Conservation (phyloP, 257 asterid genomes). For the Echium plantagineum region DNA sequence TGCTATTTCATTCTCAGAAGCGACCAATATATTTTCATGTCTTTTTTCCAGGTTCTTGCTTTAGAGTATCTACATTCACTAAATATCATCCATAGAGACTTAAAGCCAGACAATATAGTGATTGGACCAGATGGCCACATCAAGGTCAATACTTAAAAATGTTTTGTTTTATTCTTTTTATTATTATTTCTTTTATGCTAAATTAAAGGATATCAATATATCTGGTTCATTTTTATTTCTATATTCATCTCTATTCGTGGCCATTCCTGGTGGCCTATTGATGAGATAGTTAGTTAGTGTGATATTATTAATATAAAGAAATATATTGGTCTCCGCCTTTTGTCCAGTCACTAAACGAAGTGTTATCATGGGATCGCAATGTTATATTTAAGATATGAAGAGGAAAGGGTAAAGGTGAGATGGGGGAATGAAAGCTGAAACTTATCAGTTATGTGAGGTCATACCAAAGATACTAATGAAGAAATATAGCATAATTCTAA, state of each 20-base stretch:
- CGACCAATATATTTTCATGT: constrained; percentile 13
- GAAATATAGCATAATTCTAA: no score
- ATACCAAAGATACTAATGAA: not conserved
- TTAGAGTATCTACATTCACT: constrained; percentile 91
- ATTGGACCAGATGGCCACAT: constrained; percentile 97
- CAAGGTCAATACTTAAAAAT: constrained; percentile 52
- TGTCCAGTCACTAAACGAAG: no score
- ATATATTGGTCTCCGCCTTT: no score
- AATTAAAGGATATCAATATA: no score
- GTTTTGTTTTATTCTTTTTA: not conserved
- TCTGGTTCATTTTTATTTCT: no score
- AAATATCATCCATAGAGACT: constrained; percentile 85
- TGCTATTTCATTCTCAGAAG: constrained; percentile 11
- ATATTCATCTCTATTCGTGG: no score
- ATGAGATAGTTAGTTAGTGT: no score
- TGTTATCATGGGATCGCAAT: not conserved
- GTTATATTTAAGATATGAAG: not conserved
- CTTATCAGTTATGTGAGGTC: not conserved
- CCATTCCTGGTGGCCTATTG: no score
- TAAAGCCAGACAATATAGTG: constrained; percentile 96
- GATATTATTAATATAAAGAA: no score
- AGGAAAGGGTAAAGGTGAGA: not conserved
- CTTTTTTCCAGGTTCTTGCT: constrained; percentile 76
- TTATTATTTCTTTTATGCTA: not conserved
- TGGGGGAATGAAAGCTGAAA: not conserved